A percentile compares a stretch with the other conserved stretches of the same genome.
phyloP scores from a whole-genome alignment of 2,329 filamentous ascomycete genomes.

The Aspergillus proliferans region DNA sequence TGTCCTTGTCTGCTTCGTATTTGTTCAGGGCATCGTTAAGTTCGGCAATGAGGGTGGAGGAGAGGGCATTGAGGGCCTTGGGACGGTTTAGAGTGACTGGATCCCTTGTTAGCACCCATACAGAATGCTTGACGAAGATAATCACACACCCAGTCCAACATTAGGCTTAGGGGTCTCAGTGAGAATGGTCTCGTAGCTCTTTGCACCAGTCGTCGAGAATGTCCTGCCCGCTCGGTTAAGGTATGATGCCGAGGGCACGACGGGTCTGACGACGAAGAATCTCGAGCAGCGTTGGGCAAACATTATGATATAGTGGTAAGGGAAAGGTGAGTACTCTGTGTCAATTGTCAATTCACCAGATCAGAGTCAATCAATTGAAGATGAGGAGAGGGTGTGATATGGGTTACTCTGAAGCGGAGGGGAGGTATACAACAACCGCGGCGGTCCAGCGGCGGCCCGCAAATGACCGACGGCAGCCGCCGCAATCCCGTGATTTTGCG shows the following conservation, averaged over 20 bases:
- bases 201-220: constrained; percentile 38
- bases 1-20: constrained; percentile 63
- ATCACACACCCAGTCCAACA: constrained; percentile 70
- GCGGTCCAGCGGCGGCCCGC: constrained; percentile 10
- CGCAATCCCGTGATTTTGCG: constrained; percentile 11
- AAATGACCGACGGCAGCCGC: constrained; percentile 11
- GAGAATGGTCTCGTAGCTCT: constrained; percentile 71
- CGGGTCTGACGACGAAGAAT: constrained; percentile 53
- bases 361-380: no score
- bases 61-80: constrained; percentile 91
- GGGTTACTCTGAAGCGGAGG: neutral
- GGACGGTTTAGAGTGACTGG: constrained; percentile 88
- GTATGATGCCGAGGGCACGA: constrained; percentile 31
- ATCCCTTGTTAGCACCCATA: neutral
- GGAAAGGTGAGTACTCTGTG: neutral
- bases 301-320: constrained; percentile 20
- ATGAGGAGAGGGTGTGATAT: neutral
- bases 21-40: constrained; percentile 70
- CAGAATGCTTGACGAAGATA: neutral
- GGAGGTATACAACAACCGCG: neutral
- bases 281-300: constrained; percentile 49
- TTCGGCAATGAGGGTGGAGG: constrained; percentile 82
- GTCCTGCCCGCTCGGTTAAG: constrained; percentile 26
- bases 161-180: constrained; percentile 79
- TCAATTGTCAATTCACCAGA: no score